Base-by-base conservation (phyloP, 1,284 basidiomycete species). In the Cutaneotrichosporon curvatum region DNA sequence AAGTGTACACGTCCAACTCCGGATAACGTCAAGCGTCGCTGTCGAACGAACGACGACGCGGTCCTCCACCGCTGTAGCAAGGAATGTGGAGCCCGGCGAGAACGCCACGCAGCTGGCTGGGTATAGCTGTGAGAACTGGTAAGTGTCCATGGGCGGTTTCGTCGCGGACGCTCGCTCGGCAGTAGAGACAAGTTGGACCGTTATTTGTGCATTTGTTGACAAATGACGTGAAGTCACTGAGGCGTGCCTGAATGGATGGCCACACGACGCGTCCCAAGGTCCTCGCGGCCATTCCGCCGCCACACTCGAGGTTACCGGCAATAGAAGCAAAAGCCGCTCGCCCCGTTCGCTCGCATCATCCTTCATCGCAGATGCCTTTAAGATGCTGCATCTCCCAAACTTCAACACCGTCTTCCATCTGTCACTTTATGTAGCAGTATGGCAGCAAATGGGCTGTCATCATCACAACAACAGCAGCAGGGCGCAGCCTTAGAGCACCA, bases 71-170 rank as follows among this genome's bases (percentile, higher is more conserved):
- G 64, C 58, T 0, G 61, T 63, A 2, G 68, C 70, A 21, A 72
- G 49, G 43, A 72, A 71, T 1, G 69, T 70, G 0, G 72, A 67
- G 3, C 71, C 71, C 1, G 71, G 68, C 1, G 67, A 71, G 43
- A 61, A 71, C 18, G 60, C 44, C 3, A 61, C 28, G 19, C 56
- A 49, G 5, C 53, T 52, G 2, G 56, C 56, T 34, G 53, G 47
- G 33, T 57, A 61, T 0, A 63, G 30, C 25, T 57, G 59, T 2
- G 67, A 70, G 51, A 70, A 70, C 47, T 70, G 66, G 50, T 68
- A 70, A 2, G 58, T 58, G 28, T 63, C 62, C 58, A 62, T 61
- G 40, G 15, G 7, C 25, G 7, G 25, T 28, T 28, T n/a, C n/a
- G n/a, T n/a, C n/a, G n/a, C n/a, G n/a, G n/a, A 30, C 14, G 28